These are phyloP conservation scores for Xylariaceae sp. DNA, from an alignment of 2,329 filamentous ascomycete species.

Conservation along the genomic window DNA sequence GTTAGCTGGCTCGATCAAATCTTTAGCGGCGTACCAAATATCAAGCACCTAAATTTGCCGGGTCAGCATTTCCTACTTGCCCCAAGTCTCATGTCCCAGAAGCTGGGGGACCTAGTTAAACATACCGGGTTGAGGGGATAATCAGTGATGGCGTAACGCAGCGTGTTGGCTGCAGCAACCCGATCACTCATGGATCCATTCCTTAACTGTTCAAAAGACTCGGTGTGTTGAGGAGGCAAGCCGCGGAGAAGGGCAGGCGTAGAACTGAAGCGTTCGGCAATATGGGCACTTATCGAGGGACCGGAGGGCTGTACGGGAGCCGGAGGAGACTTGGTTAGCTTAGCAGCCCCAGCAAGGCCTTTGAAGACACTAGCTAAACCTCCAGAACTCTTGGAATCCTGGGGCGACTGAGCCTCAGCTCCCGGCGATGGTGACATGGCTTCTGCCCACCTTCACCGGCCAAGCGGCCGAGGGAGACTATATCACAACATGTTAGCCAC, in stretches of 20 bases:
- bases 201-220: conserved; percentile 58
- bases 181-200: conserved; percentile 56
- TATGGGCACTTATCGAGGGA: conserved; percentile 40
- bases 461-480: conserved; percentile 48
- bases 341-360: conserved; percentile 57
- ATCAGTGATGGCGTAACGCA: conserved; percentile 59
- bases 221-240: conserved; percentile 55
- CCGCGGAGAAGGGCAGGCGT: conserved; percentile 44
- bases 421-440: conserved; percentile 64
- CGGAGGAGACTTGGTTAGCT: conserved; percentile 54
- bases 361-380: conserved; percentile 67
- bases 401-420: conserved; percentile 56
- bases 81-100: background rate
- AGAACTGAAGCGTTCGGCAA: conserved; percentile 50
- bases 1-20: conserved; percentile 63
- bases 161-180: conserved; percentile 58
- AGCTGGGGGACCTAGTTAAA: background rate
- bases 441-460: conserved; percentile 42
- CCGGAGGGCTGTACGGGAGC: conserved; percentile 46
- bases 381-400: conserved; percentile 56
- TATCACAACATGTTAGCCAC: conserved; percentile 47
- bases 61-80: conserved; percentile 5
- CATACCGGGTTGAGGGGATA: conserved; percentile 57
- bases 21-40: conserved; percentile 69
- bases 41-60: conserved; percentile 47